phyloP scores from a whole-genome alignment of 2,329 filamentous ascomycete genomes.

The Arachnopeziza araneosa region DNA sequence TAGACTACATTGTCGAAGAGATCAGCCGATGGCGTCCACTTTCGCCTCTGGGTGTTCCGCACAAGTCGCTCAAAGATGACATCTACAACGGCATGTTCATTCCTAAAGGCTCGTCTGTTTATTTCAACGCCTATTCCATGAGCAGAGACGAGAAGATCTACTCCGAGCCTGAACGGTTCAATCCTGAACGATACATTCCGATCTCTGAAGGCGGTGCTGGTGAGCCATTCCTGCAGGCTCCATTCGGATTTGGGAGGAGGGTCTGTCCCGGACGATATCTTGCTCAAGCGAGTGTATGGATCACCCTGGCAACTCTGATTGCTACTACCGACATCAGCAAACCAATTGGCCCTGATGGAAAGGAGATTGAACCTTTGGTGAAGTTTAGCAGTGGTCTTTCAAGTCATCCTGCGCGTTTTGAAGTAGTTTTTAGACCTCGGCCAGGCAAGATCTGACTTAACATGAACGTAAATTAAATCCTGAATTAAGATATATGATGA shows the following conservation, averaged over 20 bases:
- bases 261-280: conserved; percentile 45
- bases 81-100: conserved; percentile 50
- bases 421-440: neutral
- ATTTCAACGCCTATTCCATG: conserved; percentile 34
- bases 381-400: conserved; percentile 17
- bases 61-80: conserved; percentile 49
- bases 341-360: conserved; percentile 31
- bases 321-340: conserved; percentile 33
- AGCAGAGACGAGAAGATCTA: conserved; percentile 33
- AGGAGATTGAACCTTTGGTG: conserved; percentile 28
- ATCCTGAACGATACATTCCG: conserved; percentile 39
- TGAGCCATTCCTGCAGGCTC: conserved; percentile 41
- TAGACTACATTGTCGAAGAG: conserved; percentile 43
- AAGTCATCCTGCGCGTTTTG: conserved; percentile 2
- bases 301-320: conserved; percentile 36
- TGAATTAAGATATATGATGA: too few relatives aligned
- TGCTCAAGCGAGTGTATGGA: conserved; percentile 40
- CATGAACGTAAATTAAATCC: neutral
- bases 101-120: conserved; percentile 38
- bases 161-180: conserved; percentile 36
- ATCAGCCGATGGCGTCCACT: conserved; percentile 41
- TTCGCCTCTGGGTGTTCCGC: conserved; percentile 44
- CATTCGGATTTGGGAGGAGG: conserved; percentile 46
- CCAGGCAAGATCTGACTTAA: neutral
- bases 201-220: conserved; percentile 36